A percentile compares a stretch with the other conserved stretches of the same genome.
Evolutionary conservation across 345 rosid genomes (phyloP).

Genomic region (Luvunga scandens): DNA sequence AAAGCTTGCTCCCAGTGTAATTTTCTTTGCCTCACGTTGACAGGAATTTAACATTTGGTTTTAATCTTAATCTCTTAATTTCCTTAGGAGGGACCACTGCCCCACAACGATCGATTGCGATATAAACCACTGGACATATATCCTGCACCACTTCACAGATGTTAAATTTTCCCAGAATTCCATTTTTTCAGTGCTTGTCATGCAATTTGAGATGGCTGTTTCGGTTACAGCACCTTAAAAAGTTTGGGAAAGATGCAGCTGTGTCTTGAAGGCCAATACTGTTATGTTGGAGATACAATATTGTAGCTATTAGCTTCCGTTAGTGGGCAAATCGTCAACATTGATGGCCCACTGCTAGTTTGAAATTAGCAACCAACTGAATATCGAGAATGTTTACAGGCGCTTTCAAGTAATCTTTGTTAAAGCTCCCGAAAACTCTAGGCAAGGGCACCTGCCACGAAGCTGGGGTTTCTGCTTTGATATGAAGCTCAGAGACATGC

Average conservation of each 20-base stretch:
- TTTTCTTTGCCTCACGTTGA: background rate
- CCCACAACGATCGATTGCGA: constrained; percentile 57
- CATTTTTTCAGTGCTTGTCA: background rate
- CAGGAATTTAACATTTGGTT: background rate
- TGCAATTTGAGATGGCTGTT: constrained; percentile 4
- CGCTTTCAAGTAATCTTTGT: background rate
- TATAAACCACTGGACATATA: constrained; percentile 75
- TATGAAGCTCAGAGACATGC: background rate
- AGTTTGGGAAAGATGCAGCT: background rate
- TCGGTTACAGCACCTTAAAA: background rate
- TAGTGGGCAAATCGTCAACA: background rate
- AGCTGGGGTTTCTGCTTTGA: background rate
- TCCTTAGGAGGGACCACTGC: constrained; percentile 69
- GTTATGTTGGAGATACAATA: background rate
- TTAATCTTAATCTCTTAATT: constrained; percentile 16
- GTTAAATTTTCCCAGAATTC: constrained; percentile 24
- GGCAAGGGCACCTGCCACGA: background rate
- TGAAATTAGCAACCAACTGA: background rate
- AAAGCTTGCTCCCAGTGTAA: background rate
- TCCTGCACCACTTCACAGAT: constrained; percentile 78
- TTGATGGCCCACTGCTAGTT: background rate
- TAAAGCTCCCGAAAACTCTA: background rate
- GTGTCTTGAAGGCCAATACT: background rate
- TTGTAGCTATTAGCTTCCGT: background rate
- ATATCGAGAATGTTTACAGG: background rate